Percentiles rank a stretch among this genome's conserved stretches.
These are phyloP conservation scores for Ceratocystis destructans DNA, from an alignment of 2,329 filamentous ascomycete species.

Conservation along the genomic window DNA sequence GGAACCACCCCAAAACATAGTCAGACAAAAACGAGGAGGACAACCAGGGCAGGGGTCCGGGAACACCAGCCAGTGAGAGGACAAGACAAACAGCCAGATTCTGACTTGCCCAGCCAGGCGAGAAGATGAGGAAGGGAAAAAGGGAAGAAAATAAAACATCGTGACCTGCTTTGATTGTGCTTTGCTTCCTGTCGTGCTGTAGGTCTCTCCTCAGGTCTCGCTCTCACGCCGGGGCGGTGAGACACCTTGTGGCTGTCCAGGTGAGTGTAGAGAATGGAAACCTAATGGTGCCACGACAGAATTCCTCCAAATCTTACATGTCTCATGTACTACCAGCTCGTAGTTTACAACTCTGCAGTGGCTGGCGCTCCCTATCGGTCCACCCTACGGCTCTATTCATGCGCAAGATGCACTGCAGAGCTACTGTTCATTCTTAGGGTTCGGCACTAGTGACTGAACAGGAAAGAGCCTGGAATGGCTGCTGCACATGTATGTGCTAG, in stretches of 20 bases:
- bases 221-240: neutral
- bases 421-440: neutral
- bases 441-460: neutral
- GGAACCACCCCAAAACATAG: constrained; percentile 4
- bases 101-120: neutral
- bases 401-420: neutral
- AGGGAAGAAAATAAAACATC: neutral
- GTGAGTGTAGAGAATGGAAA: neutral
- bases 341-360: neutral
- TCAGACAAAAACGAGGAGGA: neutral
- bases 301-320: neutral
- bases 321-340: neutral
- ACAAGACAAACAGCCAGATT: neutral
- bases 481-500: neutral
- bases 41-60: neutral
- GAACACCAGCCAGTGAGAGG: neutral
- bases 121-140: neutral
- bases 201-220: neutral
- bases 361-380: neutral
- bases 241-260: constrained; percentile 4
- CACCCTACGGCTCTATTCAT: neutral
- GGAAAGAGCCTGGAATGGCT: neutral
- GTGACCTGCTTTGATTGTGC: no score
- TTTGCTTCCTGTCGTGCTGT: neutral
- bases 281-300: neutral